phyloP scores from a whole-genome alignment of 805 yeast genomes.

The Candida tammaniensis region DNA sequence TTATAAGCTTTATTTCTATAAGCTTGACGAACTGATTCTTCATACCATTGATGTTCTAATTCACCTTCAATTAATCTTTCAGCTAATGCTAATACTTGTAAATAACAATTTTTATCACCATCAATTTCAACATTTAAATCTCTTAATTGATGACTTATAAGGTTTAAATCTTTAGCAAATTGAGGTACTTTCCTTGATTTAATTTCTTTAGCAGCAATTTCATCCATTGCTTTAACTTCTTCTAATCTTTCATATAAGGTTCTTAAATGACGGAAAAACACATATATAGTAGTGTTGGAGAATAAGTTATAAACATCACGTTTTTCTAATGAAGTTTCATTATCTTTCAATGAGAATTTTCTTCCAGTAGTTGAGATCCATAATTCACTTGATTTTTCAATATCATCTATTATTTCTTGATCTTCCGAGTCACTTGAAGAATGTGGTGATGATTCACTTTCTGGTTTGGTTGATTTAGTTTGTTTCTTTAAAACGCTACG shows the following conservation, averaged over 20 bases:
- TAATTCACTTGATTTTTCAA: conserved; percentile 38
- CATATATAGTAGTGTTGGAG: conserved; percentile 84
- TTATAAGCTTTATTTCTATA: conserved; percentile 92
- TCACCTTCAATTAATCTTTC: conserved; percentile 83
- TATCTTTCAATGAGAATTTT: conserved; percentile 28
- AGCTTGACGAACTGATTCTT: conserved; percentile 92
- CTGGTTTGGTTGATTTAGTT: conserved; percentile 37
- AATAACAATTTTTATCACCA: conserved; percentile 63
- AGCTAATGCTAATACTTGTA: conserved; percentile 72
- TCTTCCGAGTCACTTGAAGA: conserved; percentile 29
- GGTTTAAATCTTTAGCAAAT: conserved; percentile 84
- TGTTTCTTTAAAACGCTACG: conserved; percentile 60
- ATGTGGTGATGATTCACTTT: conserved; percentile 28
- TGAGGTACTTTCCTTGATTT: conserved; percentile 58
- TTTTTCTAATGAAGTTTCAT: conserved; percentile 21
- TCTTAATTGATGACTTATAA: conserved; percentile 74
- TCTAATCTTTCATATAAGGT: conserved; percentile 75
- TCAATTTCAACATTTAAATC: conserved; percentile 75
- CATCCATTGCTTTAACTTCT: conserved; percentile 73
- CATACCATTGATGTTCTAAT: conserved; percentile 91
- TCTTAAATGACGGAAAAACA: conserved; percentile 82
- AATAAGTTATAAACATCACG: conserved; percentile 72
- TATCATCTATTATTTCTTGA: conserved; percentile 26
- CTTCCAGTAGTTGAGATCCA: conserved; percentile 41
- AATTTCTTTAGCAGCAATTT: conserved; percentile 70